Percentiles rank a stretch among this genome's conserved stretches.
Evolutionary conservation across 225 moss, liverwort and hornwort species (phyloP).

Genomic region (Anthoceros angustus): DNA sequence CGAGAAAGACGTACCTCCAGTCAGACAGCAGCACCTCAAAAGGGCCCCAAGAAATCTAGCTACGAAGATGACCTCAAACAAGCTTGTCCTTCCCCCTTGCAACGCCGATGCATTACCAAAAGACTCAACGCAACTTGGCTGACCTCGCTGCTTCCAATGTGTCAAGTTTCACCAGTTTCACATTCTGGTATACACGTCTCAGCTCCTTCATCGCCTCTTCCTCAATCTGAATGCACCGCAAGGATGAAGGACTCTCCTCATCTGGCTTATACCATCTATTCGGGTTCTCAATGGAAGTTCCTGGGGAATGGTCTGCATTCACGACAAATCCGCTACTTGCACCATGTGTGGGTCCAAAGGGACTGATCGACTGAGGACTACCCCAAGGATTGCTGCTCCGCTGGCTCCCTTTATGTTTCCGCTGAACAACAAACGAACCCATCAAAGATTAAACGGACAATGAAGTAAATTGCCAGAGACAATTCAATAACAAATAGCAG

Average conservation of each 20-base stretch:
- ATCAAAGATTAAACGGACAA: background rate
- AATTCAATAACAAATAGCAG: background rate
- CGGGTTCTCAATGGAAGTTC: slow-evolving; percentile 36
- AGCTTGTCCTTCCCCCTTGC: background rate
- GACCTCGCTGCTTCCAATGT: background rate
- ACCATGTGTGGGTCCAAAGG: slow-evolving; percentile 22
- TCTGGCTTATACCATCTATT: slow-evolving; percentile 95
- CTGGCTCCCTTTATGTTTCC: slow-evolving; percentile 55
- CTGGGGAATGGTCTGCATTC: slow-evolving; percentile 23
- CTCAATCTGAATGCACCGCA: slow-evolving; percentile 92
- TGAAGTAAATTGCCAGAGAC: background rate
- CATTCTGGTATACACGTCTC: slow-evolving; percentile 70
- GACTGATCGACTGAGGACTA: slow-evolving; percentile 59
- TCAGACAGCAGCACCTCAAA: background rate
- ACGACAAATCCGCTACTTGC: slow-evolving; percentile 20
- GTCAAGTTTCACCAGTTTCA: slow-evolving; percentile 40
- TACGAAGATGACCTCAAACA: no score
- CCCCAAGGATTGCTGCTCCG: slow-evolving; percentile 33
- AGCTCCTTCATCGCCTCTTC: slow-evolving; percentile 97
- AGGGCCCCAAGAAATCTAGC: no score
- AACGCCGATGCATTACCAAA: background rate
- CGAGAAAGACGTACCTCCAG: background rate
- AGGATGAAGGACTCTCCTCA: slow-evolving; percentile 42
- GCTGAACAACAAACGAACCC: slow-evolving; percentile 22
- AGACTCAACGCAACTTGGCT: background rate